Conservation (phyloP, 768 basidiomycete species). For the Zangia roseola region DNA sequence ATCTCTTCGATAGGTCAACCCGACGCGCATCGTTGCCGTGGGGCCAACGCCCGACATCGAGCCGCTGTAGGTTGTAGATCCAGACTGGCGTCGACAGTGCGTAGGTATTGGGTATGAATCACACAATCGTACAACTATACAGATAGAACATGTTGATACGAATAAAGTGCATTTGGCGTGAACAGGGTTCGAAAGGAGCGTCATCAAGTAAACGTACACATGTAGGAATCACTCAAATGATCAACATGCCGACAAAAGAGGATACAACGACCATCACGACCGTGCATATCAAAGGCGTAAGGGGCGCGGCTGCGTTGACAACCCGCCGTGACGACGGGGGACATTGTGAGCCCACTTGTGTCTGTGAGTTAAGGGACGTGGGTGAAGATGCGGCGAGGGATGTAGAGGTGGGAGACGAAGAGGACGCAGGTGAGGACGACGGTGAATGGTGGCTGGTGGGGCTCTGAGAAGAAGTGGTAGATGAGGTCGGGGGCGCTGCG, state of each 20-base stretch:
- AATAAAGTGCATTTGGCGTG: no score
- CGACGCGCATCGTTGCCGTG: constrained; percentile 68
- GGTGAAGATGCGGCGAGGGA: background rate
- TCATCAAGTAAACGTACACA: background rate
- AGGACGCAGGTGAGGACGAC: background rate
- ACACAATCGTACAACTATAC: constrained; percentile 4
- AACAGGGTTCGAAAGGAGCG: background rate
- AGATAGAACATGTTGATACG: background rate
- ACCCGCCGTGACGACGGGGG: constrained; percentile 7
- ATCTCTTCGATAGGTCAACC: constrained; percentile 62
- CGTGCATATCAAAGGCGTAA: constrained; percentile 19
- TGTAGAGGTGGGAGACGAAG: background rate
- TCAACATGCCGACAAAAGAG: constrained; percentile 24
- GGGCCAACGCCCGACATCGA: constrained; percentile 73
- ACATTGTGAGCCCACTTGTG: constrained; percentile 27
- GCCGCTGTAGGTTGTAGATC: constrained; percentile 41
- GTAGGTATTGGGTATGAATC: background rate
- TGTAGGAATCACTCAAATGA: constrained; percentile 17
- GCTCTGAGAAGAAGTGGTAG: background rate
- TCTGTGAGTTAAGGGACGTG: constrained; percentile 8
- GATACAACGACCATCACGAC: constrained; percentile 26
- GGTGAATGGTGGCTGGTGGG: background rate
- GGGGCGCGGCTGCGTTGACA: constrained; percentile 8
- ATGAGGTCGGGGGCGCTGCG: background rate
- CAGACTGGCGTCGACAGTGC: background rate